Base-by-base conservation (phyloP, 164 flowering plant genomes). In the Amborella trichopoda region DNA sequence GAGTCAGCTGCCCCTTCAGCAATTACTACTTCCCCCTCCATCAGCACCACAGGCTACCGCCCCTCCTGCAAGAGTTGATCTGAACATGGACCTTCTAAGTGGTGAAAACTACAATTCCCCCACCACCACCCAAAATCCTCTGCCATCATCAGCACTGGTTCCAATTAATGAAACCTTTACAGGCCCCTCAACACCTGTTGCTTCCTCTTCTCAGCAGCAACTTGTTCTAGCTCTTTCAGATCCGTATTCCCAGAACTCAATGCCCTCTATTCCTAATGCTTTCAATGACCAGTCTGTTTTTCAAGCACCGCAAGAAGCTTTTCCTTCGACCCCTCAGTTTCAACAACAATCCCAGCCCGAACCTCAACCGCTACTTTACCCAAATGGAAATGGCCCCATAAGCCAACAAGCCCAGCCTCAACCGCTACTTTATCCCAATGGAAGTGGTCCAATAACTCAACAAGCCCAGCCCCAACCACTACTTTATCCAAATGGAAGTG, bases 61-160 rank as follows among this genome's bases (percentile, higher is more conserved):
- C 19, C 42, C 67, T 60, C 25, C 74, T 19, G 49, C 55, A 12
- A 71, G 55, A 45, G 62, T 59, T 38, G 66, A 67, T 49, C 77
- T 89, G 11, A 81, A 70, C 52, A 67, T 77, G 38, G 96, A 84
- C 60, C 83, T 93, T 50, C 75, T 87, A 30, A 82, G 99, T 48
- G 95, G 94, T 44, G 98, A 83, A 54, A 83, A 74, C 63, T 80
- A 68, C 54, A 65, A 56, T 58, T 71, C 88, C 48, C 80, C 88
- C 14, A 67, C 65, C 8, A 73, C 75, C 39, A 74, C 71, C 3
- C 67, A 54, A 66, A 55, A 79, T n/a, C n/a, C n/a, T n/a, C n/a
- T n/a, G n/a, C n/a, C n/a, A n/a, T n/a, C n/a, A 11, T 52, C 84
- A 48, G 96, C 96, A 41, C 76, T 91, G 54, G 96, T 91, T 68